phyloP scores from a whole-genome alignment of 2,329 filamentous ascomycete genomes.

The Colletotrichum lini region DNA sequence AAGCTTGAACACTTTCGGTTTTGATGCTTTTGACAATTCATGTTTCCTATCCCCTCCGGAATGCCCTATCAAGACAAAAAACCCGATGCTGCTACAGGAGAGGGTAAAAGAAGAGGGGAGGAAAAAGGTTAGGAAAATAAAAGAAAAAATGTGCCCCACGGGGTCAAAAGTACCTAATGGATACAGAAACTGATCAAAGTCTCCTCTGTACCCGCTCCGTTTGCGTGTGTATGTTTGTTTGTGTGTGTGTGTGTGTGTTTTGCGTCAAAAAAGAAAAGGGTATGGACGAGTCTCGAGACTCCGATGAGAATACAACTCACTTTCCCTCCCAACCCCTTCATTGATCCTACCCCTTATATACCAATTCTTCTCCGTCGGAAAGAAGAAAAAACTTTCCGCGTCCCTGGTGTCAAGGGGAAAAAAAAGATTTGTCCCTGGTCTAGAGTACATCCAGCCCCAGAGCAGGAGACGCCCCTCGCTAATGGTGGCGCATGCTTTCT shows the following conservation, averaged over 20 bases:
- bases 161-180: constrained; percentile 42
- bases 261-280: constrained; percentile 32
- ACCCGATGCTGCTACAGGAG: constrained; percentile 48
- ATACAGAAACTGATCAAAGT: constrained; percentile 36
- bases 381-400: constrained; percentile 28
- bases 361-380: constrained; percentile 22
- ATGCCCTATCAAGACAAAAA: constrained; percentile 44
- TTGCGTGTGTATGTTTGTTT: constrained; percentile 33
- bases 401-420: constrained; percentile 22
- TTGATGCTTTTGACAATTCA: constrained; percentile 48
- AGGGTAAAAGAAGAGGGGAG: constrained; percentile 39
- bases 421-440: constrained; percentile 32
- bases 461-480: constrained; percentile 42
- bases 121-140: constrained; percentile 42
- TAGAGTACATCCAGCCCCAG: constrained; percentile 42
- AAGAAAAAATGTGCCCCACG: constrained; percentile 39
- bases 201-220: constrained; percentile 35
- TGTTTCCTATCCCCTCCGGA: constrained; percentile 52
- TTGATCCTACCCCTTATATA: constrained; percentile 30
- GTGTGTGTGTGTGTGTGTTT: constrained; percentile 33
- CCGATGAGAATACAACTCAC: constrained; percentile 30
- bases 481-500: constrained; percentile 42
- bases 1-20: neutral
- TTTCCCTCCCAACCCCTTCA: constrained; percentile 12
- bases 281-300: constrained; percentile 39